Percentiles rank a stretch among this genome's conserved stretches.
These are phyloP conservation scores for Asclepias syriaca DNA, from an alignment of 257 asterid genomes.

Conservation along the genomic window DNA sequence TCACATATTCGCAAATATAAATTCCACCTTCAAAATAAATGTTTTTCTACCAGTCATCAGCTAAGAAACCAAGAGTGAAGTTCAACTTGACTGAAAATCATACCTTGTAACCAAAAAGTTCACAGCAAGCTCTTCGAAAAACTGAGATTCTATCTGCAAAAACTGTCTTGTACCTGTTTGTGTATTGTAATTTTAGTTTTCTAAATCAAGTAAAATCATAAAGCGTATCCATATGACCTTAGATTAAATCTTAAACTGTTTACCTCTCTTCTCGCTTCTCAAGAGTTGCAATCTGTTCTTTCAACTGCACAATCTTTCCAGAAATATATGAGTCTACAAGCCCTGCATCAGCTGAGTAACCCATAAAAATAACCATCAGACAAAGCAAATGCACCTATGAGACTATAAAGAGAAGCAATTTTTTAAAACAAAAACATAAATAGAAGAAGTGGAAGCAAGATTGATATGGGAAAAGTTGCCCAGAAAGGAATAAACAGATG, in stretches of 20 bases:
- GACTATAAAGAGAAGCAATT: background rate
- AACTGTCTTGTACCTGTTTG: slow-evolving; percentile 83
- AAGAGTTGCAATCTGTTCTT: slow-evolving; percentile 95
- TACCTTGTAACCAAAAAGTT: slow-evolving; percentile 98
- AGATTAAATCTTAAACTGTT: slow-evolving; percentile 25
- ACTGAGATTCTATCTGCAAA: slow-evolving; percentile 97
- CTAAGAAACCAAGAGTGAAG: slow-evolving; percentile 7
- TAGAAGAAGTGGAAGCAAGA: background rate
- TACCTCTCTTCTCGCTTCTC: slow-evolving; percentile 98
- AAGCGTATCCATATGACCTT: slow-evolving; percentile 12
- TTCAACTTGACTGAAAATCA: slow-evolving; percentile 12
- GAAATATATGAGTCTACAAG: slow-evolving; percentile 78
- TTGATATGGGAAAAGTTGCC: background rate
- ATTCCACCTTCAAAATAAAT: background rate
- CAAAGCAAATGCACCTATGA: background rate
- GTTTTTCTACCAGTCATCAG: background rate
- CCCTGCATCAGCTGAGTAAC: slow-evolving; percentile 73
- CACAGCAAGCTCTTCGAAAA: slow-evolving; percentile 97
- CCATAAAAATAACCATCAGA: slow-evolving; percentile 17
- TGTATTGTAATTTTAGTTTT: slow-evolving; percentile 25
- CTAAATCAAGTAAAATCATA: slow-evolving; percentile 20
- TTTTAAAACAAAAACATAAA: too few species aligned
- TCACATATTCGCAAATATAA: background rate
- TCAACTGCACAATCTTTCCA: slow-evolving; percentile 81
- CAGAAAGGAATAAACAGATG: background rate